Evolutionary conservation across 257 asterid genomes (phyloP), one percentile per base, ranked within the genome.

Genomic region (Ajuga chamaepitys): DNA sequence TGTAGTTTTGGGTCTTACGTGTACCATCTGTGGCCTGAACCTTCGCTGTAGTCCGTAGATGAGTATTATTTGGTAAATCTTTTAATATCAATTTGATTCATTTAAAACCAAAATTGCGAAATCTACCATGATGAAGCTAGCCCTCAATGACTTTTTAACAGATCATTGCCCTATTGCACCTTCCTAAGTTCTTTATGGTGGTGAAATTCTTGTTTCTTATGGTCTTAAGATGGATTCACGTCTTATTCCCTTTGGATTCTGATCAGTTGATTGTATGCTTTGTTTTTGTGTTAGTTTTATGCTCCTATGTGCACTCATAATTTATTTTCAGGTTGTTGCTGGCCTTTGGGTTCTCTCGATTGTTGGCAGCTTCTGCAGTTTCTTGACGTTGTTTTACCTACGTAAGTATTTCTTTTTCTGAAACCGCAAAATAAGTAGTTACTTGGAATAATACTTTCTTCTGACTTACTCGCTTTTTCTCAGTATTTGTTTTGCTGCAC

Each of bases 281-380:
- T 35, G 10, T 70, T 7, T 11, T 34, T 47, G 12, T 20, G 25
- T 18, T 51, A 3, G 55, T 37, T 57, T 24, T 65, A 25, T 21
- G 4, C 37, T 46, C 22, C 21, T 20, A 8, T 54, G 26, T 59
- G 42, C 62, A 18, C 13, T 56, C 28, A 9, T 4, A 32, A 17
- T 58, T 61, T 26, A 40, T 21, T 38, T 5, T 66, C 80, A 92
- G 98, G 92, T 81, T 44, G 77, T 89, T 40, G 75, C 77, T 63
- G 93, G 87, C 24, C 75, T 92, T 62, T 92, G 97, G 98, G 58
- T 78, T 53, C 65, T 92, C 52, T 92, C 98, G 1, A 70, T 89
- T 53, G 71, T 89, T 64, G 98, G 98, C 47, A 87, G 91, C 79
- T 92, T 78, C 85, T 78, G 81, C 88, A 85, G 76, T 75, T 89